Conservation (phyloP, 331 rosid genomes). For the Phaseolus coccineus region DNA sequence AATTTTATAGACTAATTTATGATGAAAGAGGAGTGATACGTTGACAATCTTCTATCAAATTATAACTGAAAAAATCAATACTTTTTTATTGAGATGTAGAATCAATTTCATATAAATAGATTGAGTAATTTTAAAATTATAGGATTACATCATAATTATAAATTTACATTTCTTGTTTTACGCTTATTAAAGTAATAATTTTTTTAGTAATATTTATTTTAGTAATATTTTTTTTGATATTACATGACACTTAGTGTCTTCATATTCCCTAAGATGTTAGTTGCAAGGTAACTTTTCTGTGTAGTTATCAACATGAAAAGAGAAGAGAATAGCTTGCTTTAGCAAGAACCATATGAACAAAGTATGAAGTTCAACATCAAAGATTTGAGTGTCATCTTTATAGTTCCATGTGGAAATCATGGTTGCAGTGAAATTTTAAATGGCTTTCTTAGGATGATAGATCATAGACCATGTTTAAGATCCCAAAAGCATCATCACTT, state of each 20-base stretch:
- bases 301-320: background rate
- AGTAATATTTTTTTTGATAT: background rate
- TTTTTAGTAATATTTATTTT: too few relatives aligned
- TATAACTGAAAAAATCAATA: too few relatives aligned
- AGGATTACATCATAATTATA: too few relatives aligned
- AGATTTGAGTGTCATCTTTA: background rate
- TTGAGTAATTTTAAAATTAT: too few relatives aligned
- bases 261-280: background rate
- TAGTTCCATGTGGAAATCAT: background rate
- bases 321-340: background rate
- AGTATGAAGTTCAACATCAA: background rate
- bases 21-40: too few relatives aligned
- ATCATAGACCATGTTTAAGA: background rate
- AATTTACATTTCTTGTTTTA: too few relatives aligned
- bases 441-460: background rate
- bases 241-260: background rate
- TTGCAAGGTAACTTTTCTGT: background rate
- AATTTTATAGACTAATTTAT: background rate
- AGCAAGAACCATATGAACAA: background rate
- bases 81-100: too few relatives aligned
- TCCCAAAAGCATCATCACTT: constrained; percentile 1
- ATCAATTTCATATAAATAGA: too few relatives aligned
- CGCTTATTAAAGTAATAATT: too few relatives aligned
- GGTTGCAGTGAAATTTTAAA: background rate
- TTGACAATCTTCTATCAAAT: too few relatives aligned